Base-by-base conservation (phyloP, 192 early-diverging fungal species). In the Coemansia reversa region DNA sequence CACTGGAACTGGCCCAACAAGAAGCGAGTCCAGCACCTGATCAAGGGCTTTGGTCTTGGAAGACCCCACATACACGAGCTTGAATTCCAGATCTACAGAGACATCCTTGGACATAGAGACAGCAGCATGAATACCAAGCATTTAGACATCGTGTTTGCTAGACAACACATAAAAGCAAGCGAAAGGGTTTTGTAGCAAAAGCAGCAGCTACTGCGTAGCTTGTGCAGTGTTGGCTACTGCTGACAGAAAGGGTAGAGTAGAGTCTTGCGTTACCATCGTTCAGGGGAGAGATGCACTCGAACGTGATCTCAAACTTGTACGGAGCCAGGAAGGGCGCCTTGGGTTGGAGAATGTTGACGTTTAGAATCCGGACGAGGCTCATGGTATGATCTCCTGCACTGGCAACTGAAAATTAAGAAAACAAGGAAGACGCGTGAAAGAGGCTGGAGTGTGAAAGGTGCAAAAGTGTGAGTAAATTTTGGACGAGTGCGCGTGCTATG, bases 231-330 rank as follows among this genome's bases (percentile, higher is more conserved):
- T 35, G 2, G 35, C 35, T n/a, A 14, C 55, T 64, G 75, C 51
- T 35, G 5, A 22, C 22, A 52, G 25, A 29, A 32, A 28, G 14
- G 16, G 39, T 45, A 12, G 14, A 2, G 9, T 27, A 19, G 5
- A 9, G 22, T 22, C 12, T 27, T 6, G 27, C 45, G 57, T 54
- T 76, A 95, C 94, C 95, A 72, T 94, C 91, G 62, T 90, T 67
- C 4, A 99, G 84, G 59, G 86, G 86, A 12, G 90, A 84, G 49
- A 94, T 86, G 76, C 95, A 95, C 70, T 99, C 97, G 75, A 99
- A 97, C 7, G 94, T 99, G 51, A 99, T 96, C 79, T 97, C 94
- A 68, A 99, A 92, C 66, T 89, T 82, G 77, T 95, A 97, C 12
- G 87, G 86, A 52, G 84, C 86, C 60, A 86, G 77, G 70, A 97